phyloP scores from a whole-genome alignment of 495 filamentous ascomycete species.

The Ramalina intermedia region DNA sequence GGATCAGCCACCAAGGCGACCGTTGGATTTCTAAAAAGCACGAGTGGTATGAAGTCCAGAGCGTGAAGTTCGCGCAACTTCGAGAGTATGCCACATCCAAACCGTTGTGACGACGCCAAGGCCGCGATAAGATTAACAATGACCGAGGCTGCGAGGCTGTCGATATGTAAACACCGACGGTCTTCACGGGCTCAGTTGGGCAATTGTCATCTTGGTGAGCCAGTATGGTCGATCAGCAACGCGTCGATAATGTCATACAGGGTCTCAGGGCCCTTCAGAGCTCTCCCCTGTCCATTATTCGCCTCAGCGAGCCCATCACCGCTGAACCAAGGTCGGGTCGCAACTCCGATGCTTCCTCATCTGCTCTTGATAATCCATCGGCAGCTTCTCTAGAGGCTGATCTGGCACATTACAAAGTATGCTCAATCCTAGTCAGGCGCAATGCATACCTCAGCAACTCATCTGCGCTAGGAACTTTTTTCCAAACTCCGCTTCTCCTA shows the following conservation, averaged over 20 bases:
- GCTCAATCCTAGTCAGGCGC: not conserved
- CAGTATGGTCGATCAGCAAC: conserved; percentile 4
- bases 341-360: conserved; percentile 55
- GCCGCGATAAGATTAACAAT: not conserved
- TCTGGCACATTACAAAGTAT: conserved; percentile 69
- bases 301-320: conserved; percentile 60
- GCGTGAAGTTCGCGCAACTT: too few relatives aligned
- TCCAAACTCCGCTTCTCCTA: conserved; percentile 91
- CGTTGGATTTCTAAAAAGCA: too few relatives aligned
- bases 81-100: too few relatives aligned
- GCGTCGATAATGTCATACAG: conserved; percentile 8
- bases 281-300: conserved; percentile 50
- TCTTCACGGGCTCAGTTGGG: not conserved
- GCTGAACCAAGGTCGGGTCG: conserved; percentile 34
- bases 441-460: not conserved
- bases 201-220: not conserved
- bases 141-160: not conserved
- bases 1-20: too few relatives aligned
- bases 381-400: conserved; percentile 70
- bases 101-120: not conserved
- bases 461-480: conserved; percentile 58
- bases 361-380: conserved; percentile 50
- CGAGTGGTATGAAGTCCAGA: too few relatives aligned
- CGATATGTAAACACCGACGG: not conserved
- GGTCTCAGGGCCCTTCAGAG: conserved; percentile 18